Evolutionary conservation across 2,329 filamentous ascomycete genomes (phyloP), one percentile per base, ranked within the genome.

Genomic region (Alternaria brassicae): DNA sequence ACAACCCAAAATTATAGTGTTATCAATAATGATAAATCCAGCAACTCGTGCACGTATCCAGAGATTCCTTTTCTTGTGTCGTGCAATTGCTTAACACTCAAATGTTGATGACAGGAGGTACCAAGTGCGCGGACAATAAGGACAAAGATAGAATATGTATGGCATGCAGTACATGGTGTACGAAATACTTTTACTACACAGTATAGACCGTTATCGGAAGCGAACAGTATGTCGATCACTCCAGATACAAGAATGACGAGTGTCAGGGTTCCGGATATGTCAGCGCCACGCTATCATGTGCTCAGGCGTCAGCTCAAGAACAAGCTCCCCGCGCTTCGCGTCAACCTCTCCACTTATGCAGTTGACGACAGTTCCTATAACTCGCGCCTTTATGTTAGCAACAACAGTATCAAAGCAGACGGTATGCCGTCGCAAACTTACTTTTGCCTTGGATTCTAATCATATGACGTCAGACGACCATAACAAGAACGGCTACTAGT

Each of bases 391-490:
- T 40, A 25, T 4, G 13, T 7, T 30, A 21, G 2, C 25, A 25
- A 9, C 10, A 10, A 53, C 2, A 42, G 17, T n/a, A 2, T 27
- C 37, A 15, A 59, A 44, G 19, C 34, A 21, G 2, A 61, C 7
- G 49, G 63, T 65, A 61, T 12, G 59, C 44, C 10, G 32, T 49
- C n/a, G 25, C 9, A 44, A 6, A 28, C 15, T 39, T 5, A 4
- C 27, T 10, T 93, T 93, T 63, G 68, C 83, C 74, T 25, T 28
- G 34, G 0, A 42, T 40, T 21, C 53, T 54, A 30, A 63, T 53
- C 57, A 39, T 30, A 54, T 70, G 69, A 72, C 68, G 69, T 70
- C 65, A 72, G 69, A 53, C 47, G 7, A 15, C 42, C 47, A 28
- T 48, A 34, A 58, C 25, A 25, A 61, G 40, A 50, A 53, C 23